Evolutionary conservation across 163 green algal species (phyloP), one percentile per base, ranked within the genome.

Genomic region (Coccomyxa subellipsoidea): DNA sequence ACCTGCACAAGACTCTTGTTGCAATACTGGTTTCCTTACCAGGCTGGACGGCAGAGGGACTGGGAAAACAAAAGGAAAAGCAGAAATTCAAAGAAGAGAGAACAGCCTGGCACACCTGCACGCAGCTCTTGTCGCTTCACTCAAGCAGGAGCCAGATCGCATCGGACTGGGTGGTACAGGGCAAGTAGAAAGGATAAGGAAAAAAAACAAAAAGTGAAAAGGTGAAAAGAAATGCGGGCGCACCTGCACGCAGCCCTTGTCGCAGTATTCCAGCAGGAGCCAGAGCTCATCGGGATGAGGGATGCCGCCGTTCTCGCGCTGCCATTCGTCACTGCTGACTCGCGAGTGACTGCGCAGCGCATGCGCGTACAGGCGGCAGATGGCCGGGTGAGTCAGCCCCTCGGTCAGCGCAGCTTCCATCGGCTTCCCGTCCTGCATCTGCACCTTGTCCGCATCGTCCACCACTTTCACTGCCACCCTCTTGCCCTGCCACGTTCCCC

Each of bases 251-350:
- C 82, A 89, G 70, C 90, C 90, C 9, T 71, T 78, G 79, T 93
- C 84, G 38, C 84, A 89, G 80, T 89, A 93, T 87, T 93, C 89
- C 82, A 93, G 84, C 7, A 93, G 54, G 18, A 93, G 83, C 87
- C 86, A 93, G 2, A 73, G 90, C 84, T 93, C 85, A 73, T 73
- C 66, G 6, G 1, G 2, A 8, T 36, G 8, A 73, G 7, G 1
- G 2, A 8, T 8, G 31, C 29, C 66, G 10, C 27, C 10, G 29
- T 34, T 34, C 6, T 32, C 27, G 21, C 3, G 66, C 66, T 73
- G 66, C 66, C n/a, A 34, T 8, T 73, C 7, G 7, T 73, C 66
- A 8, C 27, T 32, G 66, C 21, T 35, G 18, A 7, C 1, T 8
- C 66, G 66, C 66, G 29, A 34, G 27, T 73, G 27, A n/a, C n/a